These are phyloP conservation scores for Hanseniaspora vineae DNA, from an alignment of 805 yeast species.

Conservation along the genomic window DNA sequence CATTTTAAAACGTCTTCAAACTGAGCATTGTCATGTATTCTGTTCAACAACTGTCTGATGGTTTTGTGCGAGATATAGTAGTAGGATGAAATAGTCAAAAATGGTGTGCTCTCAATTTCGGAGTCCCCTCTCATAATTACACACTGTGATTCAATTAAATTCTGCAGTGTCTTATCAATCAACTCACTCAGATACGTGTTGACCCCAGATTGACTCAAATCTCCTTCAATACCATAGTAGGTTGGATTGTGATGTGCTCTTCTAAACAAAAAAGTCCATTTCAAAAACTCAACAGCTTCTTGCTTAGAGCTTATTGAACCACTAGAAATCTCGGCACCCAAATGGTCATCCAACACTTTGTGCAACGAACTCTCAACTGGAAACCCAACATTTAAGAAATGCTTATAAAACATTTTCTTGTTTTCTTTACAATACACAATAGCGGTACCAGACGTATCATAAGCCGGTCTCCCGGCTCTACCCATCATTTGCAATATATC, in stretches of 20 bases:
- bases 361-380: slow-evolving; percentile 84
- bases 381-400: slow-evolving; percentile 81
- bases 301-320: slow-evolving; percentile 88
- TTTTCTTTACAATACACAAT: slow-evolving; percentile 76
- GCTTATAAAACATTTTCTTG: slow-evolving; percentile 72
- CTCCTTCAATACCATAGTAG: slow-evolving; percentile 75
- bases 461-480: slow-evolving; percentile 98
- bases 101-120: slow-evolving; percentile 54
- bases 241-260: slow-evolving; percentile 92
- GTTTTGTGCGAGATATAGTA: slow-evolving; percentile 90
- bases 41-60: slow-evolving; percentile 50
- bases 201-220: slow-evolving; percentile 41
- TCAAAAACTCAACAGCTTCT: slow-evolving; percentile 91
- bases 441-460: slow-evolving; percentile 87
- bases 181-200: slow-evolving; percentile 45
- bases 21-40: slow-evolving; percentile 28
- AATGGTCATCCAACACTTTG: slow-evolving; percentile 73
- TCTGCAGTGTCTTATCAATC: slow-evolving; percentile 55
- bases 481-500: slow-evolving; percentile 98
- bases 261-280: slow-evolving; percentile 87
- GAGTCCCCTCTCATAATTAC: slow-evolving; percentile 35
- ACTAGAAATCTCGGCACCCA: slow-evolving; percentile 90
- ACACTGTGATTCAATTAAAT: slow-evolving; percentile 63
- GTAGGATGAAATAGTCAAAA: slow-evolving; percentile 73
- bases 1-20: slow-evolving; percentile 35